Evolutionary conservation across 108 stramenopile species (phyloP).

Genomic region (Hondaea fermentalgiana): DNA sequence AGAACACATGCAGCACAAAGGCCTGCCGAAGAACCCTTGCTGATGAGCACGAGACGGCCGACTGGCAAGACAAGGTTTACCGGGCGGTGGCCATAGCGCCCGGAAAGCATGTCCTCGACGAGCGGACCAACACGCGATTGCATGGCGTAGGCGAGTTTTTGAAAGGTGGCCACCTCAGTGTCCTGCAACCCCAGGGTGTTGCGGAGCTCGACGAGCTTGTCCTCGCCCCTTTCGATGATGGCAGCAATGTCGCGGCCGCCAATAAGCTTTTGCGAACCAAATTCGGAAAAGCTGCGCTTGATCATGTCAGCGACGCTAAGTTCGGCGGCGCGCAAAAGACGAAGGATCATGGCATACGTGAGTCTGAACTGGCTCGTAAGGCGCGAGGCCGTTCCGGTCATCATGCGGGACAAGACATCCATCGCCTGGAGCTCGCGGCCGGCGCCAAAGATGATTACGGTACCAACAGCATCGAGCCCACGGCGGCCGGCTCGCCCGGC

Average conservation of each 20-base stretch:
- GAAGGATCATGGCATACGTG: conserved; percentile 94
- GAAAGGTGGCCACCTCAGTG: not conserved
- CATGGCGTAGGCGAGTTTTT: not conserved
- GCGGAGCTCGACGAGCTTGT: not conserved
- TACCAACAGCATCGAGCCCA: conserved; percentile 86
- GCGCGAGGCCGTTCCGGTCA: conserved; percentile 78
- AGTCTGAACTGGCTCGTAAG: conserved; percentile 82
- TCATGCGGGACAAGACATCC: conserved; percentile 60
- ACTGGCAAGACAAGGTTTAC: not conserved
- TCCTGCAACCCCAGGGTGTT: not conserved
- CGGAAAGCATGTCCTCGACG: not conserved
- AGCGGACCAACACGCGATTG: not conserved
- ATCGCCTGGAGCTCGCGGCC: not conserved
- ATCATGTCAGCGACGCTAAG: conserved; percentile 94
- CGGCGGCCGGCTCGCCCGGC: conserved; percentile 91
- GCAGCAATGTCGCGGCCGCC: conserved; percentile 78
- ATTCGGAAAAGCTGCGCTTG: conserved; percentile 74
- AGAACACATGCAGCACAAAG: not conserved
- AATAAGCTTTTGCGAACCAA: conserved; percentile 81
- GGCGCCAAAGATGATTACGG: conserved; percentile 42
- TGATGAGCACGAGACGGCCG: not conserved
- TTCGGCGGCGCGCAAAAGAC: conserved; percentile 82
- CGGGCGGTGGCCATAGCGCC: not conserved
- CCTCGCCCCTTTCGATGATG: conserved; percentile 57
- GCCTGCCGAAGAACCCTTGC: not conserved